Conservation (phyloP, 139 green algal genomes). For the Picochlorum sp. region DNA sequence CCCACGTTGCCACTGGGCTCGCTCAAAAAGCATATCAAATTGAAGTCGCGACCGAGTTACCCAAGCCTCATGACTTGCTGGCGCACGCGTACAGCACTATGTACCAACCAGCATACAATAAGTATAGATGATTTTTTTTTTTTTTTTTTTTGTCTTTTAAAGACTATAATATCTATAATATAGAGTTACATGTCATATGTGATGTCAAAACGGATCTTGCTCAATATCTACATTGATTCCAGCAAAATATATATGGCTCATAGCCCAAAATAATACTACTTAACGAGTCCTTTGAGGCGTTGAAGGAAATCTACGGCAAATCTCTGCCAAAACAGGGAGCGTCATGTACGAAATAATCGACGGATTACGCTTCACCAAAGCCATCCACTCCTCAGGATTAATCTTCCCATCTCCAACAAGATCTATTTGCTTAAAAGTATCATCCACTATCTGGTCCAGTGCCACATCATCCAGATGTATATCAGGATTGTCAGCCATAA, state of each 20-base stretch:
- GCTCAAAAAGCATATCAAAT: constrained; percentile 63
- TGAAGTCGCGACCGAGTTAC: constrained; percentile 67
- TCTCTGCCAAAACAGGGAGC: constrained; percentile 38
- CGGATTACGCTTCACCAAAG: constrained; percentile 35
- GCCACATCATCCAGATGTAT: constrained; percentile 39
- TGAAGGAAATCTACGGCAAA: constrained; percentile 11
- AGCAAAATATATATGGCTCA: no score
- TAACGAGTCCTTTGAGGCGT: background rate
- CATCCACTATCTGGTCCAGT: constrained; percentile 44
- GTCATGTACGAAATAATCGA: constrained; percentile 62
- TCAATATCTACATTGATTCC: no score
- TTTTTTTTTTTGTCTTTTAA: background rate
- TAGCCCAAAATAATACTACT: no score
- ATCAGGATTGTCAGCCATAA: constrained; percentile 54
- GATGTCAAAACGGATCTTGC: no score
- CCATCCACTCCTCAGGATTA: constrained; percentile 50
- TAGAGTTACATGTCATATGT: no score
- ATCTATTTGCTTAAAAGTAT: constrained; percentile 55
- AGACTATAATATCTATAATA: background rate
- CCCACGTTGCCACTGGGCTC: constrained; percentile 52
- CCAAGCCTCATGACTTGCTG: constrained; percentile 65
- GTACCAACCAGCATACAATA: constrained; percentile 61
- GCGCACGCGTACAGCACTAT: constrained; percentile 36
- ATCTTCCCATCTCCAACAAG: constrained; percentile 45
- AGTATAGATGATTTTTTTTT: constrained; percentile 16